Conservation (phyloP, 345 rosid genomes). For the sweet orange (Citrus sinensis) region DVS_A1.0 CM039169.1:32474001-32474500, state of each 20-base stretch:
- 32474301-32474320: constrained; percentile 53
- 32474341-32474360: constrained; percentile 68
- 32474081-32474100: constrained; percentile 61
- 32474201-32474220: constrained; percentile 18
- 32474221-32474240: constrained; percentile 55
- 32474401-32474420: constrained; percentile 40
- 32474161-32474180: background rate
- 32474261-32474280: constrained; percentile 45
- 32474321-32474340: constrained; percentile 79
- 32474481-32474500: constrained; percentile 25
- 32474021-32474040: constrained; percentile 54
- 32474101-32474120: constrained; percentile 62
- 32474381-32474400: constrained; percentile 46
- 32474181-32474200: background rate
- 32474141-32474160: background rate
- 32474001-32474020: constrained; percentile 63
- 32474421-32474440: constrained; percentile 27
- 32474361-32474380: constrained; percentile 61
- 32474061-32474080: constrained; percentile 68
- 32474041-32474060: constrained; percentile 65
- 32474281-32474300: constrained; percentile 63
- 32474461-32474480: constrained; percentile 4
- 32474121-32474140: constrained; percentile 41
- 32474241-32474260: constrained; percentile 68
- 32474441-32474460: constrained; percentile 13